A percentile compares a stretch with the other conserved stretches of the same genome.
Evolutionary conservation across 192 early-diverging fungal genomes (phyloP).

Genomic region (Entomortierella chlamydospora): DNA sequence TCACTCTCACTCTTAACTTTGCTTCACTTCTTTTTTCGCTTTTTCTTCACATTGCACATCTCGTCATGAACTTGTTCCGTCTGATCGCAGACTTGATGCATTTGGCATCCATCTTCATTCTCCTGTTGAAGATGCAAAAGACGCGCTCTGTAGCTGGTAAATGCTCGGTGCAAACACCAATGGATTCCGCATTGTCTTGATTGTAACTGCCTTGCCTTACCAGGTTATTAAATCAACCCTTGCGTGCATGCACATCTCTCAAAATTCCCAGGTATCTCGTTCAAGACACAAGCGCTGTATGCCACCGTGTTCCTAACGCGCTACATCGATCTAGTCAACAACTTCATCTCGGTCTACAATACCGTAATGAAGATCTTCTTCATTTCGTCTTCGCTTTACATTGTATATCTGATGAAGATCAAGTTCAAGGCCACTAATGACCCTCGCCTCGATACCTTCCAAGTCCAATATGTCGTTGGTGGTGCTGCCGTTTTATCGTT

Average conservation of each 20-base stretch:
- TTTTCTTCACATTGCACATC: not conserved
- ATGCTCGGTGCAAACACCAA: not conserved
- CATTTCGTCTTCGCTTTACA: slow-evolving; percentile 85
- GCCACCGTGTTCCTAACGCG: slow-evolving; percentile 92
- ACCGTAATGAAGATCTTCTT: slow-evolving; percentile 96
- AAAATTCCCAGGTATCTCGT: slow-evolving; percentile 84
- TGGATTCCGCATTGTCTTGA: no score
- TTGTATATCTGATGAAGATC: slow-evolving; percentile 90
- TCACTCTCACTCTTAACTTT: no score
- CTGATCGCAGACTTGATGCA: slow-evolving; percentile 94
- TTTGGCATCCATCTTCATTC: slow-evolving; percentile 92
- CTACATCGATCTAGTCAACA: slow-evolving; percentile 89
- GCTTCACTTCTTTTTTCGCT: not conserved
- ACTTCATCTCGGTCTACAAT: slow-evolving; percentile 90
- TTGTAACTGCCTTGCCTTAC: no score
- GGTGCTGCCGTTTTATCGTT: slow-evolving; percentile 77
- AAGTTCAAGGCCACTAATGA: slow-evolving; percentile 94
- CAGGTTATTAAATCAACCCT: no score
- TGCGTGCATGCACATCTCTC: no score
- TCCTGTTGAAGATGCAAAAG: slow-evolving; percentile 91
- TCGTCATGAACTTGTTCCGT: slow-evolving; percentile 91
- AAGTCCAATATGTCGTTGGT: slow-evolving; percentile 86
- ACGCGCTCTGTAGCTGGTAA: slow-evolving; percentile 89
- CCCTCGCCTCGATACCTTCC: slow-evolving; percentile 91
- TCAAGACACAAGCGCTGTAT: slow-evolving; percentile 96